Percentiles rank a stretch among this genome's conserved stretches.
phyloP scores from a whole-genome alignment of 2,329 filamentous ascomycete genomes.

The Aspergillus brunneoviolaceus region DNA sequence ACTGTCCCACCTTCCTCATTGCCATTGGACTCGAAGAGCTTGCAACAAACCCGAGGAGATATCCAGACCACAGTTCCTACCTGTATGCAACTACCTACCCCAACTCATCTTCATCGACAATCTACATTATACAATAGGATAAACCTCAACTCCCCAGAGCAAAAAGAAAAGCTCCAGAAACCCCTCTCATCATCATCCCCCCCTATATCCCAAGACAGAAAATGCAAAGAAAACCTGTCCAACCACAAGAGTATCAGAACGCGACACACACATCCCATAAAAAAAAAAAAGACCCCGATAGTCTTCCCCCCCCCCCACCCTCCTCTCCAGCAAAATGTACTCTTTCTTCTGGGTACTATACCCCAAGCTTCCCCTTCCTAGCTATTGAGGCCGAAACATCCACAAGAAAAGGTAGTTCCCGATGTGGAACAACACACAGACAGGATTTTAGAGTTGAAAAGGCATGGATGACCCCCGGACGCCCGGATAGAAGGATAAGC shows the following conservation, averaged over 20 bases:
- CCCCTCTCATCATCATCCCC: too few relatives aligned
- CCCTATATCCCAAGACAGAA: background rate
- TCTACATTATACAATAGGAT: too few relatives aligned
- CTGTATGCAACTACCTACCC: too few relatives aligned
- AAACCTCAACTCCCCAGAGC: background rate
- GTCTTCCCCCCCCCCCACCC: background rate
- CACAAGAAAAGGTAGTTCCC: background rate
- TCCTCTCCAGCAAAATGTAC: background rate
- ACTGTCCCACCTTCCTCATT: too few relatives aligned
- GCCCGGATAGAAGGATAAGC: background rate
- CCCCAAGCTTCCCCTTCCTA: too few relatives aligned
- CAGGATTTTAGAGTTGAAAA: background rate
- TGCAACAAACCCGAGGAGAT: too few relatives aligned
- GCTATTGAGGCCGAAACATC: too few relatives aligned
- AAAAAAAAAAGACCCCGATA: background rate
- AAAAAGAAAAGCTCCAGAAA: too few relatives aligned
- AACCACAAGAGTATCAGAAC: background rate
- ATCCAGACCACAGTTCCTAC: too few relatives aligned
- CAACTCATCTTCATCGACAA: too few relatives aligned
- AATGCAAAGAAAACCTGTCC: background rate
- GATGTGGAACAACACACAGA: background rate
- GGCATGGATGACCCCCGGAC: background rate
- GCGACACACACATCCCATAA: background rate
- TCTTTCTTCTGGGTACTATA: too few relatives aligned
- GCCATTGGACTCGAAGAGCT: too few relatives aligned